Evolutionary conservation across 257 asterid species (phyloP), one percentile per base, ranked within the genome.

Genomic region (Salvia hispanica): DNA sequence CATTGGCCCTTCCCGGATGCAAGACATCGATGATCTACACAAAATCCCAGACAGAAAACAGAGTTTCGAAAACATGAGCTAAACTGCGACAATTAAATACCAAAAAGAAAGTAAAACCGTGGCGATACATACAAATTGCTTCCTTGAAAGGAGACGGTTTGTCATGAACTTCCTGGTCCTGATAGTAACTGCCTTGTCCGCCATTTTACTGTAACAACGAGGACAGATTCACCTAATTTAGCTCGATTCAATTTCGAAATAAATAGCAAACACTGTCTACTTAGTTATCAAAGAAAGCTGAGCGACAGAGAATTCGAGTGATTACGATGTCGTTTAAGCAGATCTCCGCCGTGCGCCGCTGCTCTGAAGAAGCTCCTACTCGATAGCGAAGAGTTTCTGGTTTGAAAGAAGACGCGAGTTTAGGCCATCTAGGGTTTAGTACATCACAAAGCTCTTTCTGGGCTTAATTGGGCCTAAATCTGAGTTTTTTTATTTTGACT

Each of bases 1-100:
- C 94, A 78, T 92, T 92, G 3, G 98, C 76, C 72, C 96, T 78
- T 69, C 98, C 96, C 16, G 98, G 98, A 50, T 92, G 98, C 80
- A 92, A 74, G 46, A 92, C 95, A 70, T 92, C 98, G 65, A 92
- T 87, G 63, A 92, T 69, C 95, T 91, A 66, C 47, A 25, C 31
- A 25, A 25, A 52, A 74, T 50, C 25, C 31, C 44, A 55, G 36
- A 5, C 44, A 18, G 3, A 13, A 50, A 21, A 14, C 11, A 25
- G 2, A 64, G 57, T 2, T 14, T 11, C 7, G 44, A 67, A 2
- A 9, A 52, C 15, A 70, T 0, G 15, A 44, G 13, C 4, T 9
- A 33, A 31, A 51, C 2, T 3, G 5, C 46, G 9, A 6, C 12
- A 25, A n/a, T 7, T 18, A 46, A 47, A 5, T 10, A 15, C 6